Evolutionary conservation across 2,329 filamentous ascomycete species (phyloP), one percentile per base, ranked within the genome.

Genomic region (Botrytis tulipae): DNA sequence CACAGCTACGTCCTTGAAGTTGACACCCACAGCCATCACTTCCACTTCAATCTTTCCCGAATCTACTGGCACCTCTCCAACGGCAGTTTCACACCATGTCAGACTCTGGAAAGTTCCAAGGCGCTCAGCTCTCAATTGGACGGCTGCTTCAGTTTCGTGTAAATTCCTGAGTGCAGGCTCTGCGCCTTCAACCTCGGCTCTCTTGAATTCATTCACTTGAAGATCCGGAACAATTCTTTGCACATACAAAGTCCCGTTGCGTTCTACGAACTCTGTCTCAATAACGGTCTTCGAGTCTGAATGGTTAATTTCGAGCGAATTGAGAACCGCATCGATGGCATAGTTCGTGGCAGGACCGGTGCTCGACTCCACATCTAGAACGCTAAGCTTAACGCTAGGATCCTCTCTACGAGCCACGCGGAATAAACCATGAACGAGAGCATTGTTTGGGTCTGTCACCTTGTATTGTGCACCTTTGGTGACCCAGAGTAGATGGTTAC

Each of bases 361-460:
- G 10, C 54, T 68, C 18, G 42, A 25, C 20, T 73, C 61, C 4
- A 78, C 63, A 54, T 79, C 76, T 16, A 79, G 66, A 29, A 75
- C 76, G 16, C 69, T 61, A 6, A 78, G 51, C 25, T 42, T 51
- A 0, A 75, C 35, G 35, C 73, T 72, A 6, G 71, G 60, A 46
- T 76, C 72, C 51, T 78, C 77, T 25, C 61, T 46, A 22, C 76
- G 75, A n/a, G 76, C 61, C 5, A 79, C 79, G 20, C 82, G 78
- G 44, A 82, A 76, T 25, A 83, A 70, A 16, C 82, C 82, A n/a
- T 79, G 73, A 44, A 81, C 76, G 48, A 82, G 77, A 40, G 78
- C 78, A 22, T 82, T 76, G 22, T 79, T 75, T 3, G 82, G 82
- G 68, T 77, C 69, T 76, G 78, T 76, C 75, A 81, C 25, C 8